A percentile compares a stretch with the other conserved stretches of the same genome.
phyloP scores from a whole-genome alignment of 805 yeast species.

The Suhomyces kilbournensis region DNA sequence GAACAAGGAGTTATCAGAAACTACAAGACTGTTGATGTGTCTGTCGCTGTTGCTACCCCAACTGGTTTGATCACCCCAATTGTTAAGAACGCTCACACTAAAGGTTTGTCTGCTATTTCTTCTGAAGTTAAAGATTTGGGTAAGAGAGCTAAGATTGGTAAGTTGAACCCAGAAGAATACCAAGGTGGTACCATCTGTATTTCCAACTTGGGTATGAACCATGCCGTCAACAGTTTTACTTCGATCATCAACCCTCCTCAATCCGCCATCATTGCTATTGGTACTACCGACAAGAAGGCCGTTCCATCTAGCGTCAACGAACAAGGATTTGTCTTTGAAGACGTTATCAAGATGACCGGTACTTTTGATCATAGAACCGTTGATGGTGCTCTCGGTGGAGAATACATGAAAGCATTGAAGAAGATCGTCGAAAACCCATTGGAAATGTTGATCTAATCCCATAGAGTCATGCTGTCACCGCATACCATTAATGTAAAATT shows the following conservation, averaged over 20 bases:
- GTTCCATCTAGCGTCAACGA: slow-evolving; percentile 89
- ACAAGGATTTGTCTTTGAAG: slow-evolving; percentile 89
- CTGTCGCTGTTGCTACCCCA: slow-evolving; percentile 98
- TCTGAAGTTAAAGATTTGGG: slow-evolving; percentile 86
- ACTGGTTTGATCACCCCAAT: slow-evolving; percentile 97
- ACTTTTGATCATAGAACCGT: slow-evolving; percentile 97
- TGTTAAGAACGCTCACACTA: slow-evolving; percentile 79
- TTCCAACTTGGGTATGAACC: slow-evolving; percentile 98
- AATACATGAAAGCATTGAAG: slow-evolving; percentile 91
- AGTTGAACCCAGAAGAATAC: slow-evolving; percentile 93
- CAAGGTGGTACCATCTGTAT: slow-evolving; percentile 99
- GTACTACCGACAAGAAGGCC: slow-evolving; percentile 89
- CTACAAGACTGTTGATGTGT: slow-evolving; percentile 87
- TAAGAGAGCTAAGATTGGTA: slow-evolving; percentile 91
- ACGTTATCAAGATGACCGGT: slow-evolving; percentile 88
- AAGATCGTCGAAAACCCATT: slow-evolving; percentile 91
- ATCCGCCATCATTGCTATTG: slow-evolving; percentile 88
- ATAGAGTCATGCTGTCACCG: not conserved
- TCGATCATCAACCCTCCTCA: slow-evolving; percentile 99
- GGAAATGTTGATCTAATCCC: slow-evolving; percentile 72
- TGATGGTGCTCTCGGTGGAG: slow-evolving; percentile 98
- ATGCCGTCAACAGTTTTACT: slow-evolving; percentile 87
- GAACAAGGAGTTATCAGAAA: slow-evolving; percentile 87
- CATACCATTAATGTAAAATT: not conserved
- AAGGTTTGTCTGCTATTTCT: slow-evolving; percentile 84